Evolutionary conservation across 2,329 filamentous ascomycete species (phyloP).

Genomic region (Arthrinium puccinioides): DNA sequence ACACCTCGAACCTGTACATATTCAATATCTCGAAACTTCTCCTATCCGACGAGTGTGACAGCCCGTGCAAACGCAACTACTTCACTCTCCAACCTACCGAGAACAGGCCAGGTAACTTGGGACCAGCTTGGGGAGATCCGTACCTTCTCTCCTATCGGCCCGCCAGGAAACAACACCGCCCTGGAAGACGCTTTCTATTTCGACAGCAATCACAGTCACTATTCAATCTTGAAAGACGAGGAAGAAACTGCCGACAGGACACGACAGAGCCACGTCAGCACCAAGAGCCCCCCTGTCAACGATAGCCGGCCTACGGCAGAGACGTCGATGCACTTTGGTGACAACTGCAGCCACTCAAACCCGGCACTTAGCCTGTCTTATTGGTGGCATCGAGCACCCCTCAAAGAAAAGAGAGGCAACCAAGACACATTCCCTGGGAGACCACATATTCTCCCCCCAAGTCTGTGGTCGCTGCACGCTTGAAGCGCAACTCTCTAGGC

Average conservation of each 20-base stretch:
- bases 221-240: background rate
- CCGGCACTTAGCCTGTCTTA: slow-evolving; percentile 1
- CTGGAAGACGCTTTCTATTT: slow-evolving; percentile 21
- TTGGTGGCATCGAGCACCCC: background rate
- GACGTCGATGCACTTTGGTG: background rate
- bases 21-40: slow-evolving; percentile 21
- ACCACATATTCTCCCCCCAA: slow-evolving; percentile 14
- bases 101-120: slow-evolving; percentile 13
- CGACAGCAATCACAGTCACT: slow-evolving; percentile 13
- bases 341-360: no score
- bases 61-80: slow-evolving; percentile 1
- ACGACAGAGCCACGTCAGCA: background rate
- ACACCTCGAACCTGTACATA: slow-evolving; percentile 8
- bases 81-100: slow-evolving; percentile 2
- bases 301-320: background rate
- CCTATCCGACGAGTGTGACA: slow-evolving; percentile 19
- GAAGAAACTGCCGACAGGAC: background rate
- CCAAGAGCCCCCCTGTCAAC: background rate
- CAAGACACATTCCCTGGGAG: slow-evolving; percentile 12
- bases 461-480: slow-evolving; percentile 10
- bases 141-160: slow-evolving; percentile 16
- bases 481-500: slow-evolving; percentile 19
- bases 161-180: slow-evolving; percentile 9
- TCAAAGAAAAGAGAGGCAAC: background rate
- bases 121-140: slow-evolving; percentile 21